Evolutionary conservation across 169 alveolate species (phyloP).

Genomic region (Neospora caninum): DNA sequence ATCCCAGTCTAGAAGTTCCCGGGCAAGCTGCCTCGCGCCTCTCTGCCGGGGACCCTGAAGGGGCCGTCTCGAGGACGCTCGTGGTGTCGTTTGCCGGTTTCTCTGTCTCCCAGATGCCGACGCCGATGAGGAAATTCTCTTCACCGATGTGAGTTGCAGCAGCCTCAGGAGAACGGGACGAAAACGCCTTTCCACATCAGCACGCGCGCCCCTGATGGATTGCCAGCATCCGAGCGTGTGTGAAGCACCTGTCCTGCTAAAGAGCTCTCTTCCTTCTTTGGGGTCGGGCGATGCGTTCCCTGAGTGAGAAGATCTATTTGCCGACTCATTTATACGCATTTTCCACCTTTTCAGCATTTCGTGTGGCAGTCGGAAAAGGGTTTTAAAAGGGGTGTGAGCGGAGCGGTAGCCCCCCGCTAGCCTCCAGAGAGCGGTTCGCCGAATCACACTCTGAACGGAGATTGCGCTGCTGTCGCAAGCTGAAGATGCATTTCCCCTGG

Average conservation of each 20-base stretch:
- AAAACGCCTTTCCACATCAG: neutral
- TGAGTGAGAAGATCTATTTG: neutral
- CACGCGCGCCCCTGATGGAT: neutral
- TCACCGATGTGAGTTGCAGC: conserved; percentile 55
- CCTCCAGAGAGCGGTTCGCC: too few species aligned
- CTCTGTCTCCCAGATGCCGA: conserved; percentile 30
- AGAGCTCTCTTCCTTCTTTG: neutral
- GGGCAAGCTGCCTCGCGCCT: too few species aligned
- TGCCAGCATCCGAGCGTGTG: neutral
- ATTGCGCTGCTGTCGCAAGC: too few species aligned
- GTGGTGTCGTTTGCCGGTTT: too few species aligned
- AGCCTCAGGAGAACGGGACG: neutral
- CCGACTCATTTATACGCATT: neutral
- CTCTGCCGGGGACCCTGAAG: too few species aligned
- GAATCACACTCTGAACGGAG: neutral
- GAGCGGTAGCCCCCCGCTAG: neutral
- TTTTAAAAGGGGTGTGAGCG: neutral
- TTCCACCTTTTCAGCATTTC: neutral
- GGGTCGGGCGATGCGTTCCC: neutral
- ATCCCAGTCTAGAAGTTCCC: too few species aligned
- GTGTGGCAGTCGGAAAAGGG: too few species aligned
- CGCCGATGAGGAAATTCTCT: conserved; percentile 54
- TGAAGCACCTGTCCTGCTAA: neutral
- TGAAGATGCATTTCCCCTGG: neutral
- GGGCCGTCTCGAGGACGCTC: too few species aligned